Conservation (phyloP, 495 filamentous ascomycete genomes). For the Parachaetomium inaequale region DNA sequence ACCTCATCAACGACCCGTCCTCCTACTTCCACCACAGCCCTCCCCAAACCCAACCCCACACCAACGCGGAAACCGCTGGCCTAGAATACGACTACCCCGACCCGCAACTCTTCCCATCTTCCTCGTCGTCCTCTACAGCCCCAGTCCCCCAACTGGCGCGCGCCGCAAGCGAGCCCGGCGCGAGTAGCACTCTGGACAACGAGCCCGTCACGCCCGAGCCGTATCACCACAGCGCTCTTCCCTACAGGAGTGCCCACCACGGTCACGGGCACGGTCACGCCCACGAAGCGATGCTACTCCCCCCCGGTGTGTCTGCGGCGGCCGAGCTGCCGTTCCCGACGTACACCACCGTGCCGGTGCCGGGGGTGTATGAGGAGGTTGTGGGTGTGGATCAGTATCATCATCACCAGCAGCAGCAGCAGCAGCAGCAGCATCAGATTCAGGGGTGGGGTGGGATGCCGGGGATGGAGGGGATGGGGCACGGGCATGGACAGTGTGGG, state of each 20-base stretch:
- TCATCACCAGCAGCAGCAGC: neutral
- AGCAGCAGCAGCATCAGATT: neutral
- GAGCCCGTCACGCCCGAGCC: neutral
- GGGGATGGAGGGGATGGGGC: neutral
- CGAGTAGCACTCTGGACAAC: neutral
- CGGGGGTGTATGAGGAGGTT: neutral
- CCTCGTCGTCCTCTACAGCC: neutral
- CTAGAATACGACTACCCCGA: conserved; percentile 8
- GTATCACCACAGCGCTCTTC: neutral
- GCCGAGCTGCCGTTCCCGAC: neutral
- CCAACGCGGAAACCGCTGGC: neutral
- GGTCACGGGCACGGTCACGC: neutral
- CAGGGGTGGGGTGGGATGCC: neutral
- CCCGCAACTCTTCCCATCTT: neutral
- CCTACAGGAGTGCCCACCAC: too few species aligned
- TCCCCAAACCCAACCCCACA: neutral
- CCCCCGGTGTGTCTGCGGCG: too few species aligned
- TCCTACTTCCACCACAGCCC: neutral
- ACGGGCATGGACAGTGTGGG: too few species aligned
- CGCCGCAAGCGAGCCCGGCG: neutral
- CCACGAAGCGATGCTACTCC: too few species aligned
- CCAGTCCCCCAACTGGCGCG: neutral
- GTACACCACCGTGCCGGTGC: neutral
- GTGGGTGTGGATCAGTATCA: neutral
- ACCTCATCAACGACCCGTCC: conserved; percentile 1